phyloP scores from a whole-genome alignment of 2,329 filamentous ascomycete species.

The Scopulariopsis brevicaulis region DNA sequence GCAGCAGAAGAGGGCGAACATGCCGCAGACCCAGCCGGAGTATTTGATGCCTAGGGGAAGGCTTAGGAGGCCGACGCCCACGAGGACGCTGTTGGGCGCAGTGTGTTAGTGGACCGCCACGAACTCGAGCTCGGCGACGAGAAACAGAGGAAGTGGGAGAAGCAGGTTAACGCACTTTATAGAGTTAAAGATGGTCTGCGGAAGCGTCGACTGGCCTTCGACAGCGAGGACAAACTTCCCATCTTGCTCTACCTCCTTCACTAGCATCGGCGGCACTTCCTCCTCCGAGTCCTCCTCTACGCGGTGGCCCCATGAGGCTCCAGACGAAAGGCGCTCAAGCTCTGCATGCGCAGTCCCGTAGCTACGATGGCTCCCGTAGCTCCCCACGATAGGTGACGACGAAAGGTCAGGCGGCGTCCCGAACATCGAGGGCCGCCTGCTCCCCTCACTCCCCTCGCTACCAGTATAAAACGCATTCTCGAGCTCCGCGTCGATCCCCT shows the following conservation, averaged over 20 bases:
- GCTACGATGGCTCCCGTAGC: constrained; percentile 47
- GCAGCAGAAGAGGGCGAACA: constrained; percentile 61
- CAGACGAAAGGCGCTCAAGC: constrained; percentile 2
- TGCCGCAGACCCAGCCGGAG: constrained; percentile 77
- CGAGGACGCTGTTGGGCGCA: constrained; percentile 47
- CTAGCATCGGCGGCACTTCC: constrained; percentile 64
- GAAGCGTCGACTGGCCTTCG: constrained; percentile 87
- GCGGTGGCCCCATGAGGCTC: constrained; percentile 14
- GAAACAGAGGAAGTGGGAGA: neutral
- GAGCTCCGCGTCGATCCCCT: constrained; percentile 32
- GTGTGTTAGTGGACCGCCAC: neutral
- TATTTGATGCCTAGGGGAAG: constrained; percentile 81
- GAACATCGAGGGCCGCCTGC: constrained; percentile 38
- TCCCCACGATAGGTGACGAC: constrained; percentile 54
- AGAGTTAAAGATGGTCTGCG: constrained; percentile 93
- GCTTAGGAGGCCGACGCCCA: constrained; percentile 81
- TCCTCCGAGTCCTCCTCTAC: constrained; percentile 25
- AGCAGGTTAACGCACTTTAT: constrained; percentile 53
- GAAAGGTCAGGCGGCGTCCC: constrained; percentile 49
- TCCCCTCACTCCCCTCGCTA: constrained; percentile 10
- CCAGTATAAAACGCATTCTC: constrained; percentile 7
- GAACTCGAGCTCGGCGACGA: neutral
- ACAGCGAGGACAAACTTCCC: constrained; percentile 76
- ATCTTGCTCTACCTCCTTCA: constrained; percentile 82
- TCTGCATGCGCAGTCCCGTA: constrained; percentile 38